Percentiles rank a stretch among this genome's conserved stretches.
These are phyloP conservation scores for Colletotrichum coccodes DNA, from an alignment of 2,329 filamentous ascomycete genomes.

Conservation along the genomic window DNA sequence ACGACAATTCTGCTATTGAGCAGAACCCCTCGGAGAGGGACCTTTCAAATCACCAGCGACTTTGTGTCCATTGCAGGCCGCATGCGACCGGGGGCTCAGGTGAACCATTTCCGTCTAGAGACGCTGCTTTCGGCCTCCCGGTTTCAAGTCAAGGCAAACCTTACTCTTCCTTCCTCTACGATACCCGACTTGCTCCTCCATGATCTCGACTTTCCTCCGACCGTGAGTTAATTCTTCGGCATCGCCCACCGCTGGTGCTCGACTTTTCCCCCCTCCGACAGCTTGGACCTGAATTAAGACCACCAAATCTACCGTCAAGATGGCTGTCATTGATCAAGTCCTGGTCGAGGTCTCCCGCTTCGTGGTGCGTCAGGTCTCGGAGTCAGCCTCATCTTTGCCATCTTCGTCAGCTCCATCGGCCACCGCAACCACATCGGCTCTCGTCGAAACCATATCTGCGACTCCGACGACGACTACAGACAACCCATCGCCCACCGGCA, in stretches of 20 bases:
- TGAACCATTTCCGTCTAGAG: conserved; percentile 22
- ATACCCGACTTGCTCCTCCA: conserved; percentile 11
- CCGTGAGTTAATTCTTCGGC: conserved; percentile 21
- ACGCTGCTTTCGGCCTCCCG: conserved; percentile 27
- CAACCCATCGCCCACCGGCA: conserved; percentile 8
- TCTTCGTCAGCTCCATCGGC: conserved; percentile 35
- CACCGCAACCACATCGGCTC: conserved; percentile 34
- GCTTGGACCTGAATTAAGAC: neutral
- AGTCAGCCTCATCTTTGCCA: conserved; percentile 25
- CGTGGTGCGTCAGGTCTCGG: conserved; percentile 42
- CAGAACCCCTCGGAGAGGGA: neutral
- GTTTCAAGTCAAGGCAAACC: conserved; percentile 11
- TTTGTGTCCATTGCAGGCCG: conserved; percentile 16
- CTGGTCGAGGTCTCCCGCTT: conserved; percentile 48
- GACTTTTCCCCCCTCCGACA: neutral
- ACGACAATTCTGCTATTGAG: neutral
- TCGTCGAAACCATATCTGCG: neutral
- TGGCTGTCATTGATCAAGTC: conserved; percentile 49
- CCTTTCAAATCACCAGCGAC: neutral
- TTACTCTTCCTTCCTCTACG: neutral
- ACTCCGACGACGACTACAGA: conserved; percentile 15
- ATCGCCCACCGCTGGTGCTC: conserved; percentile 23
- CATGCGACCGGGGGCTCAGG: conserved; percentile 28
- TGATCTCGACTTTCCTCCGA: conserved; percentile 18
- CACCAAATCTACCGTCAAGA: conserved; percentile 33